phyloP scores from a whole-genome alignment of 176 grass and related monocot genomes.

The Alloteropsis semialata region DNA sequence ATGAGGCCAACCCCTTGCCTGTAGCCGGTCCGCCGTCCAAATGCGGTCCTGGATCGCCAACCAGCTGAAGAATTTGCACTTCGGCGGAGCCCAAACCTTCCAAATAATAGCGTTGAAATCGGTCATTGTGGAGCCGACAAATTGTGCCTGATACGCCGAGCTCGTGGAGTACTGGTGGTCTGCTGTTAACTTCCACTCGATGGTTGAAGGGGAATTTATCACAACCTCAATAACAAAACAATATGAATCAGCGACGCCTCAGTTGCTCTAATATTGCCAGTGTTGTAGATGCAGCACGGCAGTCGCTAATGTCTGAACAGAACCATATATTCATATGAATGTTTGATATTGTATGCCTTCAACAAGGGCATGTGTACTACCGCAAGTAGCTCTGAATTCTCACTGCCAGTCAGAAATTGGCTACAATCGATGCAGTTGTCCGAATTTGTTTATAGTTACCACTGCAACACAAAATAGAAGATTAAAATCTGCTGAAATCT shows the following conservation, averaged over 20 bases:
- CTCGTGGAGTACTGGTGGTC: too few relatives aligned
- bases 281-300: neutral
- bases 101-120: too few relatives aligned
- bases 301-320: neutral
- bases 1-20: too few relatives aligned
- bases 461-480: neutral
- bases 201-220: neutral
- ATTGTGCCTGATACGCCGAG: too few relatives aligned
- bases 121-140: too few relatives aligned
- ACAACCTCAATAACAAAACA: neutral
- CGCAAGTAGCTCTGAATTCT: neutral
- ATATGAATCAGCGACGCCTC: neutral
- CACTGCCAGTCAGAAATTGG: neutral
- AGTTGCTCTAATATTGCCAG: neutral
- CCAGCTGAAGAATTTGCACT: too few relatives aligned
- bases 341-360: neutral
- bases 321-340: neutral
- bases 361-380: neutral
- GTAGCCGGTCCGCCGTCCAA: too few relatives aligned
- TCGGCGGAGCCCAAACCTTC: too few relatives aligned
- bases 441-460: neutral
- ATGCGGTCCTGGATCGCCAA: too few relatives aligned
- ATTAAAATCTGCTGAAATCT: neutral
- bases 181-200: too few relatives aligned
- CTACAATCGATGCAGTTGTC: neutral